These are phyloP conservation scores for Phialophora chinensis DNA, from an alignment of 2,329 filamentous ascomycete genomes.

Conservation along the genomic window DNA sequence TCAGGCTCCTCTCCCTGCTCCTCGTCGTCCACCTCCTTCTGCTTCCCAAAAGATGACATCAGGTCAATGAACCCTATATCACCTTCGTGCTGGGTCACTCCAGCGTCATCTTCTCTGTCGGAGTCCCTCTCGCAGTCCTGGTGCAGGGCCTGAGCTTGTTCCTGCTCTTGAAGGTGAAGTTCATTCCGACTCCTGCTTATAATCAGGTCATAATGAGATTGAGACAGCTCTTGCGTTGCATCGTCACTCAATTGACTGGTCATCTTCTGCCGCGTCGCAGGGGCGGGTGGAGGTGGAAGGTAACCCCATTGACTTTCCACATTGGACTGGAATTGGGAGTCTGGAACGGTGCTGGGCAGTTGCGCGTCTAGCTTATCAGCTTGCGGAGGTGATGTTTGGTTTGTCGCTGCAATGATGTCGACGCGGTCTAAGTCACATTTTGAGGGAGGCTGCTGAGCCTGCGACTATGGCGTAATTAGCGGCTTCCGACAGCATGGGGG, in stretches of 20 bases:
- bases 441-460: slow-evolving; percentile 26
- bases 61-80: slow-evolving; percentile 54
- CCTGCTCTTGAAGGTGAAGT: slow-evolving; percentile 33
- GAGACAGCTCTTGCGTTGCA: slow-evolving; percentile 54
- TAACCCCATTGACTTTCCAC: slow-evolving; percentile 22
- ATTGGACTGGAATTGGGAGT: slow-evolving; percentile 32
- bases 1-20: not conserved
- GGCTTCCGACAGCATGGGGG: slow-evolving; percentile 4
- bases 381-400: not conserved
- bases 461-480: slow-evolving; percentile 34
- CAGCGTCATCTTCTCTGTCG: slow-evolving; percentile 44
- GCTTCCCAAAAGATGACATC: slow-evolving; percentile 47
- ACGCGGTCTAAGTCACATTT: slow-evolving; percentile 16
- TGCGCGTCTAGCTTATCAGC: slow-evolving; percentile 27
- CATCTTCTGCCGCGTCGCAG: slow-evolving; percentile 42
- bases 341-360: slow-evolving; percentile 34
- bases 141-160: slow-evolving; percentile 7
- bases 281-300: slow-evolving; percentile 13
- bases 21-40: slow-evolving; percentile 13
- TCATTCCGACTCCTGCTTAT: slow-evolving; percentile 47
- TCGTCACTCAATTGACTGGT: slow-evolving; percentile 45
- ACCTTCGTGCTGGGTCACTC: slow-evolving; percentile 49
- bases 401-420: slow-evolving; percentile 6
- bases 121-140: slow-evolving; percentile 23
- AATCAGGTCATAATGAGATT: slow-evolving; percentile 51